Base-by-base conservation (phyloP, 306 rosid genomes). In the Cotoneaster glaucophyllus region DNA sequence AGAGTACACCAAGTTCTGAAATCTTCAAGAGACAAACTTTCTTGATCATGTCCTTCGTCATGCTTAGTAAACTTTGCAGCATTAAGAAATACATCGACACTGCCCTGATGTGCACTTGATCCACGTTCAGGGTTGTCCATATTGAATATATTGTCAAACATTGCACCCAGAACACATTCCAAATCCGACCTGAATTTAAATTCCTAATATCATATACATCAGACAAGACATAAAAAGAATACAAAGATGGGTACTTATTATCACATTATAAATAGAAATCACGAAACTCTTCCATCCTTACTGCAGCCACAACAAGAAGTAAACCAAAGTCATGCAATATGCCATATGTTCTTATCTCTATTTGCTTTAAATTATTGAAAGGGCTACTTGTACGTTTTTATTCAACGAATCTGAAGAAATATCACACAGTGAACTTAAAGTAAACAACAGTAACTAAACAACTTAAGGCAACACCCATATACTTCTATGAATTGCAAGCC, bases 1-100 rank as follows among this genome's bases (percentile, higher is more conserved):
- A 80, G 87, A 74, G 87, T 44, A 70, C 91, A 89, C 98, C 97
- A 95, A 79, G 82, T 84, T 86, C 79, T 87, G 88, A 88, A 95
- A 83, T 95, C 93, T 84, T 87, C 91, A 62, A 87, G 85, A 77
- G 98, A 84, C 89, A 92, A 81, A 65, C 78, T 74, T 74, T 84
- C 83, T 76, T 83, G 85, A 0, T 77, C 69, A 74, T 84, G 66
- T 43, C 78, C 86, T 69, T 78, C 87, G 11, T 82, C 80, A 32
- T 80, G 86, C 79, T 75, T 62, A 19, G 93, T 84, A 68, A 95
- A 89, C 19, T 71, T 84, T 62, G 97, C 97, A 56, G 88, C 85
- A 80, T 77, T 85, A 66, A 92, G 84, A 86, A 90, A 95, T 62
- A 80, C 80, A 84, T 83, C 82, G 73, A 84, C 86, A 58, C 66